Base-by-base conservation (phyloP, 75 land plant genomes). In the Picea sitchensis region DNA sequence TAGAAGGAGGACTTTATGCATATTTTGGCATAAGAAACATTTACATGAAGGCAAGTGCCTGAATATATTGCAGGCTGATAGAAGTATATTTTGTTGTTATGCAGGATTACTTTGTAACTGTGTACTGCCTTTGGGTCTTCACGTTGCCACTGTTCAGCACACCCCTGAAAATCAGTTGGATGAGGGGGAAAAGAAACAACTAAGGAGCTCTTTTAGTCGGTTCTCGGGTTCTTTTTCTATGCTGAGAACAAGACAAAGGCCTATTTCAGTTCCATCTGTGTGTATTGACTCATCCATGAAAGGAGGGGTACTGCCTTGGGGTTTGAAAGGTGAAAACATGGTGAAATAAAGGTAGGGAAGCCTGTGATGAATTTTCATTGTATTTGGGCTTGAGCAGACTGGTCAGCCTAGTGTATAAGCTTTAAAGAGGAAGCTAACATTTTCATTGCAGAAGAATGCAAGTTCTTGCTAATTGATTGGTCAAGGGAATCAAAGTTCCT, bases 31-130 rank as follows among this genome's bases (percentile, higher is more conserved):
- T 51, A 51, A 51, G n/a, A 5, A 67, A 9, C 4, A 34, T 67
- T 17, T 67, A 34, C 36, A 14, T 30, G 17, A 32, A 3, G 69
- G 36, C 0, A 14, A 32, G 38, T n/a, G 11, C 12, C 56, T 67
- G 71, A 36, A 38, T 14, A 36, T 34, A 36, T 34, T 5, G 71
- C 36, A 20, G 71, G 18, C 71, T 67, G 71, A 67, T 67, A 67
- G 56, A 51, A 51, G 9, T 51, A 36, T 71, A 20, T 71, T 44
- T 2, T n/a, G 47, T 41, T 57, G 69, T 32, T 31, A 21, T 58
- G 82, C 82, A 85, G 89, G 87, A 58, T 75, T 64, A 4, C 44
- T 88, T 36, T 88, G 90, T 83, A 83, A 78, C 59, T 88, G 90
- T 47, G 82, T 88, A 18, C 83, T 88, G n/a, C 90, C 90, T 26